Evolutionary conservation across 2,329 filamentous ascomycete species (phyloP).

Genomic region (Fusarium fracticaudum): DNA sequence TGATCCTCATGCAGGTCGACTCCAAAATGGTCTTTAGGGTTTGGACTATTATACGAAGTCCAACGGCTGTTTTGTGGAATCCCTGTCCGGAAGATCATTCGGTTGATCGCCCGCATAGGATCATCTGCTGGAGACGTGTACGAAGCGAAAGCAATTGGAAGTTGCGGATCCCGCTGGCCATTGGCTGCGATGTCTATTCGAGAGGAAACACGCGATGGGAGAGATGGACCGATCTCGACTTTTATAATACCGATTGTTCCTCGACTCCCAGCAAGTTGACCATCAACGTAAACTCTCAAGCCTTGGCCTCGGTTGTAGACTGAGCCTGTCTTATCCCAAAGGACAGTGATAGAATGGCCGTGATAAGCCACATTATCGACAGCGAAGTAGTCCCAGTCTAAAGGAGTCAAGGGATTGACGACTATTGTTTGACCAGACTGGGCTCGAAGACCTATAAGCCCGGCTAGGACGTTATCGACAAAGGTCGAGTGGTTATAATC

Average conservation of each 20-base stretch:
- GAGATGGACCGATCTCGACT: background rate
- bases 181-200: background rate
- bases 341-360: background rate
- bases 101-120: background rate
- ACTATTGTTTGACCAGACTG: background rate
- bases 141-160: background rate
- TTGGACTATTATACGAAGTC: background rate
- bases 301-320: background rate
- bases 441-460: background rate
- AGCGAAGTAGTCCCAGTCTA: background rate
- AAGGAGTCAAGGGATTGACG: background rate
- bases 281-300: background rate
- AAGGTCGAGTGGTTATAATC: background rate
- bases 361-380: background rate
- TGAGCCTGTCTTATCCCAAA: background rate
- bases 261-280: background rate
- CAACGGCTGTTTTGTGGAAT: background rate
- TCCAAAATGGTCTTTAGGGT: background rate
- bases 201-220: accelerated
- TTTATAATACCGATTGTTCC: background rate
- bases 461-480: background rate
- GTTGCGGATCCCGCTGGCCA: background rate
- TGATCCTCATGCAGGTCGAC: background rate
- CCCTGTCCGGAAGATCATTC: background rate
- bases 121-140: background rate